phyloP scores from a whole-genome alignment of 805 yeast species.

The Yarrowia sp. region DNA sequence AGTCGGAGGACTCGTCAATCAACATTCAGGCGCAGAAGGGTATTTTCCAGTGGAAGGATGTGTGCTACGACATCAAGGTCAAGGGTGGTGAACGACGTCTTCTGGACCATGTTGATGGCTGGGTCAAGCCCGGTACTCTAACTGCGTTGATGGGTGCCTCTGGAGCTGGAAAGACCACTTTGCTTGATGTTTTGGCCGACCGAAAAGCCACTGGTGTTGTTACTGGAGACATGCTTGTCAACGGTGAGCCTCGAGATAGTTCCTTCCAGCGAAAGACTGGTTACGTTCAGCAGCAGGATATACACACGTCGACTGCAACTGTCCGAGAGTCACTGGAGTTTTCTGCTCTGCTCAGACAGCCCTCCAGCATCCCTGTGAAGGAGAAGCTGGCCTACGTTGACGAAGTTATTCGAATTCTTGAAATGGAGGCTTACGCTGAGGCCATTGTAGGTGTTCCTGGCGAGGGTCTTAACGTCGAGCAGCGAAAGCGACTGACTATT shows the following conservation, averaged over 20 bases:
- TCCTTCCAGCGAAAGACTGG: conserved; percentile 68
- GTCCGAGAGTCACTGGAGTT: conserved; percentile 70
- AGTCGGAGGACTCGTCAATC: not conserved
- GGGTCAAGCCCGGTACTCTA: conserved; percentile 79
- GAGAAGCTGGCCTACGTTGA: conserved; percentile 69
- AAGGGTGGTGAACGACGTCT: conserved; percentile 60
- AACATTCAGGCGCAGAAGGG: conserved; percentile 3
- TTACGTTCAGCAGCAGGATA: conserved; percentile 75
- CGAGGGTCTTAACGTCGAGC: conserved; percentile 64
- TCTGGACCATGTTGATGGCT: conserved; percentile 67
- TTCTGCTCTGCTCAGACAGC: conserved; percentile 67
- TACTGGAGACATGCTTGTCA: conserved; percentile 63
- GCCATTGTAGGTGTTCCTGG: conserved; percentile 75
- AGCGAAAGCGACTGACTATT: conserved; percentile 61
- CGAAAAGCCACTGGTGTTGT: conserved; percentile 69
- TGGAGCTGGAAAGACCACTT: conserved; percentile 79
- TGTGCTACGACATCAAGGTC: conserved; percentile 66
- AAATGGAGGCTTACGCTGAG: conserved; percentile 63
- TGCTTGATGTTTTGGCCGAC: conserved; percentile 67
- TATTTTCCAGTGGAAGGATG: conserved; percentile 72
- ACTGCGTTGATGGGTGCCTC: conserved; percentile 78
- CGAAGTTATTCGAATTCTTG: conserved; percentile 58
- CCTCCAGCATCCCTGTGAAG: conserved; percentile 46
- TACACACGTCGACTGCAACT: conserved; percentile 62
- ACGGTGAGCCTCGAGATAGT: conserved; percentile 57